Evolutionary conservation across 192 early-diverging fungal genomes (phyloP).

Genomic region (Entomortierella beljakovae): DNA sequence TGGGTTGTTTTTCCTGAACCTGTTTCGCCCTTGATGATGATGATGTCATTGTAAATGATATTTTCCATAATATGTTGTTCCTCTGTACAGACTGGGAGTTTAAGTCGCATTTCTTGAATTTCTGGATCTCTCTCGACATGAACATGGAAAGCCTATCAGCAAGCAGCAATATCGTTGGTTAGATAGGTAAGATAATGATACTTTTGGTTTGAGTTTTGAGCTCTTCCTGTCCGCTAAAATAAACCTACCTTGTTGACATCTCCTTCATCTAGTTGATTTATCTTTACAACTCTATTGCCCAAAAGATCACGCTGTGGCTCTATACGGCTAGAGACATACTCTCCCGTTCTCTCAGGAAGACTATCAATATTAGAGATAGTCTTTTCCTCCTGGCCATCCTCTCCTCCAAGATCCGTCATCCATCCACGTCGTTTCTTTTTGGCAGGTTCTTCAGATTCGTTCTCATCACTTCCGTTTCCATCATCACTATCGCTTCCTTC

Average conservation of each 20-base stretch:
- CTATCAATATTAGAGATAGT: constrained; percentile 42
- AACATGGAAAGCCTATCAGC: constrained; percentile 72
- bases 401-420: constrained; percentile 52
- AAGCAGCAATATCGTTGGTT: not conserved
- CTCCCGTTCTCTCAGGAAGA: constrained; percentile 31
- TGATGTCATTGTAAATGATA: constrained; percentile 85
- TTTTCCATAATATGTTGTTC: constrained; percentile 99
- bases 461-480: constrained; percentile 52
- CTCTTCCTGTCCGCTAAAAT: not conserved
- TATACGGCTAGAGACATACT: constrained; percentile 40
- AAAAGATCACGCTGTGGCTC: constrained; percentile 42
- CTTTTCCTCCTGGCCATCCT: constrained; percentile 33
- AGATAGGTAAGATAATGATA: too few species aligned
- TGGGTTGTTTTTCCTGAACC: constrained; percentile 98
- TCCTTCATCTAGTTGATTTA: constrained; percentile 19
- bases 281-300: constrained; percentile 28
- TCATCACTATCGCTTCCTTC: constrained; percentile 61
- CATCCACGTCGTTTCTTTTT: constrained; percentile 51
- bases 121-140: constrained; percentile 78
- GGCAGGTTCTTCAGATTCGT: constrained; percentile 34
- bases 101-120: constrained; percentile 80
- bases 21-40: constrained; percentile 98
- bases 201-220: too few species aligned
- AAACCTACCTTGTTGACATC: constrained; percentile 28
- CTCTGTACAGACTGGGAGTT: constrained; percentile 92